A percentile compares a stretch with the other conserved stretches of the same genome.
phyloP scores from a whole-genome alignment of 495 filamentous ascomycete species.

The Pyrenopolyporus hunteri region DNA sequence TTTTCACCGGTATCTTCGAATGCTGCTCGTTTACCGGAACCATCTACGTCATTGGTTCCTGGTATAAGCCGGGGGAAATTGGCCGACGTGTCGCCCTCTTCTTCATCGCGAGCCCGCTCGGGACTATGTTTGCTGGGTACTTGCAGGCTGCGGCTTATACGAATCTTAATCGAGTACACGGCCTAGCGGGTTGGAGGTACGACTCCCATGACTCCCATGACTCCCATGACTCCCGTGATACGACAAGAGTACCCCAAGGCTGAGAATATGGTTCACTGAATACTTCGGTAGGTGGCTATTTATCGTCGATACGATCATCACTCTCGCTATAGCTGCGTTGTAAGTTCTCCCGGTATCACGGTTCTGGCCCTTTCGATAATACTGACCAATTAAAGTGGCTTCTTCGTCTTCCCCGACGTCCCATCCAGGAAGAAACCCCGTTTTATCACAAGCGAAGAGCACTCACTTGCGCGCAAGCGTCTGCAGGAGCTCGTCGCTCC shows the following conservation, averaged over 20 bases:
- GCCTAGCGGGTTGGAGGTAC: slow-evolving; percentile 56
- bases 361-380: neutral
- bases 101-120: slow-evolving; percentile 42
- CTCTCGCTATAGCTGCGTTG: slow-evolving; percentile 50
- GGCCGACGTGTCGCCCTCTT: slow-evolving; percentile 44
- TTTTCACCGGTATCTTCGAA: slow-evolving; percentile 56
- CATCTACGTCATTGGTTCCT: slow-evolving; percentile 38
- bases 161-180: slow-evolving; percentile 50
- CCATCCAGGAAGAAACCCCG: slow-evolving; percentile 46
- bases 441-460: slow-evolving; percentile 31
- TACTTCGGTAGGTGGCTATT: slow-evolving; percentile 52
- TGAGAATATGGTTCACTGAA: neutral
- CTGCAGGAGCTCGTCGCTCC: slow-evolving; percentile 23
- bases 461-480: slow-evolving; percentile 26
- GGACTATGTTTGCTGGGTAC: slow-evolving; percentile 45
- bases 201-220: too few species aligned
- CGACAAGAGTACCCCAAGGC: too few species aligned
- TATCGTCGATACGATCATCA: slow-evolving; percentile 47
- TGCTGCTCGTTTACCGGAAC: slow-evolving; percentile 48
- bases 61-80: slow-evolving; percentile 39
- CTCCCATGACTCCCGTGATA: too few species aligned
- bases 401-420: slow-evolving; percentile 54
- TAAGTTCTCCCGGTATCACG: neutral
- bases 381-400: slow-evolving; percentile 37
- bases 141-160: slow-evolving; percentile 57